phyloP scores from a whole-genome alignment of 2,329 filamentous ascomycete species.

The Aspergillus candidus region DNA sequence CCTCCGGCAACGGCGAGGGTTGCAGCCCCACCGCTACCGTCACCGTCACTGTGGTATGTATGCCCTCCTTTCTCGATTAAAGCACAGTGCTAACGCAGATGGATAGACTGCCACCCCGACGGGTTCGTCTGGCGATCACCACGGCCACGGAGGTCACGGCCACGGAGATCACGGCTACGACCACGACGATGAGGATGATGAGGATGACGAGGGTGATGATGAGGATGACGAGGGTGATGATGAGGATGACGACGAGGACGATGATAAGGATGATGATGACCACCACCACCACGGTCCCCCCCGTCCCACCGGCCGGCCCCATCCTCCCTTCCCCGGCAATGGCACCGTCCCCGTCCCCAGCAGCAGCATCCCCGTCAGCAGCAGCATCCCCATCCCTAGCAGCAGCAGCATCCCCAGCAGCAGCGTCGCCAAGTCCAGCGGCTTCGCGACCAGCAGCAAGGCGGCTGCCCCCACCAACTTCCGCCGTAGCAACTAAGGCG shows the following conservation, averaged over 20 bases:
- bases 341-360: constrained; percentile 10
- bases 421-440: constrained; percentile 17
- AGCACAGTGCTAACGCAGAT: background rate
- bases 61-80: background rate
- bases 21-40: constrained; percentile 22
- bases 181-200: constrained; percentile 5
- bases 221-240: background rate
- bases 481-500: constrained; percentile 21
- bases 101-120: too few relatives aligned
- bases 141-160: constrained; percentile 1
- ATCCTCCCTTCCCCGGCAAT: constrained; percentile 16
- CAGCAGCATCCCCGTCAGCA: constrained; percentile 16
- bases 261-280: background rate
- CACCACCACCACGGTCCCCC: constrained; percentile 5
- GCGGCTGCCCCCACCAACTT: constrained; percentile 17
- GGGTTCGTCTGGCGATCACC: background rate
- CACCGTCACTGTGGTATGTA: constrained; percentile 33
- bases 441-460: constrained; percentile 29
- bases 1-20: background rate
- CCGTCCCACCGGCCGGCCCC: constrained; percentile 7
- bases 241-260: background rate
- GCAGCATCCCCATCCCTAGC: constrained; percentile 18
- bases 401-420: constrained; percentile 28
- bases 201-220: constrained; percentile 3
- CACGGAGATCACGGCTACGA: constrained; percentile 3